Base-by-base conservation (phyloP, 1,139 yeast genomes). In the Taiozyma sp. region DNA sequence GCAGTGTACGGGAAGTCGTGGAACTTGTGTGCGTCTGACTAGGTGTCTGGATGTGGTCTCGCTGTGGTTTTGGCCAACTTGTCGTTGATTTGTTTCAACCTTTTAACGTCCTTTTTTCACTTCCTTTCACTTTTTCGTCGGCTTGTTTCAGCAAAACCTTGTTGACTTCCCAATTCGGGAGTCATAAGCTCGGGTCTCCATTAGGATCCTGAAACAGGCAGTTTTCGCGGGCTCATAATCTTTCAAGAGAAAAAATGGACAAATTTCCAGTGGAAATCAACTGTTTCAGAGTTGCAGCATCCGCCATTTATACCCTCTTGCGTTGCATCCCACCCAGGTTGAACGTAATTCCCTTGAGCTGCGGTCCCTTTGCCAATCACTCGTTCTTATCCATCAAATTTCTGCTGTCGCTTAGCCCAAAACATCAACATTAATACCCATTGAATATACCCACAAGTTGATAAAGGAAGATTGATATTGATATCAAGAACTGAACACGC, bases 151-250 rank as follows among this genome's bases (percentile, higher is more conserved):
- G 36, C 19, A 32, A 32, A 32, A 32, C 19, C 19, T 16, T 19
- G 49, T 53, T 48, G 55, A 51, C 45, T 52, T 43, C 55, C 54
- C 6, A 24, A 48, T 34, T 7, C 2, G 52, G 55, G 27, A 51
- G 27, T 24, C 6, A 24, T 24, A 24, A 24, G 2, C 8, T 24
- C 8, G 8, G 1, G 8, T 24, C 27, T 5, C 8, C 27, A 24
- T 4, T 24, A 24, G 27, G 27, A 19, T 29, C 13, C 6, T 16
- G 14, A 6, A 32, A 32, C 1, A 8, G 36, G 36, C 8, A 32
- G n/a, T 32, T 32, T 32, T 32, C 36, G 36, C 34, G 39, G 27
- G 8, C 8, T 24, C 8, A 24, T 24, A 24, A 24, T 24, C 27
- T 24, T 8, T 19, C n/a, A 36, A 16, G 23, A 10, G 9, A 4